These are phyloP conservation scores for Aphanomyces cochlioides DNA, from an alignment of 352 stramenopile species.

Conservation along the genomic window DNA sequence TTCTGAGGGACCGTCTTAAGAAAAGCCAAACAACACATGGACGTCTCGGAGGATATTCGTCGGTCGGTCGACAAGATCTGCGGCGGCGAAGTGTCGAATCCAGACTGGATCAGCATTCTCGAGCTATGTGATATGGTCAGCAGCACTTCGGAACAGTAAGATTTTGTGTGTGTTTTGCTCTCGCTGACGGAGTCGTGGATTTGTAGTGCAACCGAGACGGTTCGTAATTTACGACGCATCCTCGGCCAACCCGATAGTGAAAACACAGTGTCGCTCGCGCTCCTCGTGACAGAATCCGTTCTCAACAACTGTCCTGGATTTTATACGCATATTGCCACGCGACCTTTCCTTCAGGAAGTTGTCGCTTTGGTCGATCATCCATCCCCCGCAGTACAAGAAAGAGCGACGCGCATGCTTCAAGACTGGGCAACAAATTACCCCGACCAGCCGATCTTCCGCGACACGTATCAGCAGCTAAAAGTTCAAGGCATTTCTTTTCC, in stretches of 20 bases:
- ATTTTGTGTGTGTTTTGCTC: background rate
- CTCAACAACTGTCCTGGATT: conserved; percentile 76
- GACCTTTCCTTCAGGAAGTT: conserved; percentile 65
- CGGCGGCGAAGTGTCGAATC: conserved; percentile 18
- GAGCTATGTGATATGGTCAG: conserved; percentile 23
- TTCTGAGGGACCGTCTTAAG: no score
- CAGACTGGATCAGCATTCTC: conserved; percentile 26
- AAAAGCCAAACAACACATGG: no score
- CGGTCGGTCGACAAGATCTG: conserved; percentile 7
- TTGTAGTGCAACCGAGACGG: conserved; percentile 15
- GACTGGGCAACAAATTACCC: conserved; percentile 73
- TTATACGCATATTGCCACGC: conserved; percentile 52
- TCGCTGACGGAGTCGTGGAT: background rate
- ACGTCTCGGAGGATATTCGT: conserved; percentile 2
- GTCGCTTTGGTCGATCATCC: conserved; percentile 60
- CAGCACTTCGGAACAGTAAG: conserved; percentile 8
- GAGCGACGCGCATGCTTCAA: conserved; percentile 70
- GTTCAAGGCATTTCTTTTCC: conserved; percentile 67
- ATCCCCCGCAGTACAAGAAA: conserved; percentile 66
- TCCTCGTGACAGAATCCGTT: conserved; percentile 65
- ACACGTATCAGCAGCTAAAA: conserved; percentile 75
- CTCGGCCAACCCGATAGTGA: conserved; percentile 4
- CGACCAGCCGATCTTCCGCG: conserved; percentile 56
- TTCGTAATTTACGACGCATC: conserved; percentile 1
- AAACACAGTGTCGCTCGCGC: conserved; percentile 44